Evolutionary conservation across 345 rosid species (phyloP).

Genomic region (Gossypium turneri): DNA sequence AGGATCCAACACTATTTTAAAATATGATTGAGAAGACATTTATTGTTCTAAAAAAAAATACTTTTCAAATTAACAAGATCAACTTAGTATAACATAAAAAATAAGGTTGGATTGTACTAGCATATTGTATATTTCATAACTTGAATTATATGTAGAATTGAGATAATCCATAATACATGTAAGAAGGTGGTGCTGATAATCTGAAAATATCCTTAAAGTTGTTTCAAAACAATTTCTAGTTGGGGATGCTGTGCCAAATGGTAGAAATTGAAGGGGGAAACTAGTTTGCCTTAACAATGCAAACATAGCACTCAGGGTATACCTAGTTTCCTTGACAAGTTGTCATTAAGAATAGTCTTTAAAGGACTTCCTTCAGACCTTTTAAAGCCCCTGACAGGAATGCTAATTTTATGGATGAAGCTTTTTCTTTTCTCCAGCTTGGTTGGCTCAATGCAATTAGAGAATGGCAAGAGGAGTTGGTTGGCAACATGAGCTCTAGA

Average conservation of each 20-base stretch:
- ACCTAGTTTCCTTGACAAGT: constrained; percentile 21
- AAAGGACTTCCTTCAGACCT: constrained; percentile 4
- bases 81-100: too few species aligned
- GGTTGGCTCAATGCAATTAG: constrained; percentile 98
- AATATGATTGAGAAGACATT: too few species aligned
- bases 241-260: constrained; percentile 56
- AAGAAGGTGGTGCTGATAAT: too few species aligned
- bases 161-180: too few species aligned
- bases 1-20: too few species aligned
- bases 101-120: too few species aligned
- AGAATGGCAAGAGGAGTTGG: constrained; percentile 99
- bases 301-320: constrained; percentile 90
- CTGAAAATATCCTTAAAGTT: too few species aligned
- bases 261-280: constrained; percentile 76
- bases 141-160: too few species aligned
- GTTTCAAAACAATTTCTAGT: constrained; percentile 25
- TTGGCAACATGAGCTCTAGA: constrained; percentile 98
- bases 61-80: too few species aligned
- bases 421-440: constrained; percentile 45
- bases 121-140: too few species aligned
- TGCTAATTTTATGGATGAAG: constrained; percentile 32
- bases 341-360: constrained; percentile 16
- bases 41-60: too few species aligned
- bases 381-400: constrained; percentile 18
- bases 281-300: constrained; percentile 80